Evolutionary conservation across 1,284 basidiomycete species (phyloP), one percentile per base, ranked within the genome.

Genomic region (Irpex rosettiformis): DNA sequence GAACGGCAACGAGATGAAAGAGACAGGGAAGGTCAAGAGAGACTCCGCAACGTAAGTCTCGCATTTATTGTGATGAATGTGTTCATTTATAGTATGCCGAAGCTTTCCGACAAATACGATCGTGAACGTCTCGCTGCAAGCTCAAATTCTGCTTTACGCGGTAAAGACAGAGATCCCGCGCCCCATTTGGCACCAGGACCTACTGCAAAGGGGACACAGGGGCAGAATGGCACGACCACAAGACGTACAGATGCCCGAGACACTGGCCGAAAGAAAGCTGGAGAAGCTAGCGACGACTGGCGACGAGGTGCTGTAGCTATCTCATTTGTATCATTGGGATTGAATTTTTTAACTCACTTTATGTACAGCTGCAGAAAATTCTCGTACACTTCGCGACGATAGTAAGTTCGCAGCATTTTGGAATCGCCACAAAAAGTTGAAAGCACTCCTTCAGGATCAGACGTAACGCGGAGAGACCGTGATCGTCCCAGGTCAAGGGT

Each of bases 41-140:
- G 85, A 51, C 75, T 92, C 47, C 81, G 89, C 63, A 88, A 84
- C 75, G 89, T 86, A 65, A 11, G 43, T 45, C 21, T 8, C 70
- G 88, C 75, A 7, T 22, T 16, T 25, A 45, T 58, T 25, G 28
- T 56, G 37, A 33, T 55, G 28, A 18, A 48, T 55, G 57, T 56
- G 29, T 52, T 53, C 49, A 16, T 24, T 67, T 24, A 69, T 54
- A 25, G n/a, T 43, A 37, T 30, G 16, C 56, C 58, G 3, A 61
- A 93, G 89, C 78, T 92, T 22, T 92, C 91, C 22, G 90, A 92
- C 72, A 91, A 90, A 71, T 92, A 88, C 68, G 89, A 93, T 74
- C 86, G 91, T 47, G 91, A 93, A 67, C 85, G 89, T 40, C 79
- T 89, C 49, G 82, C 81, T 45, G 73, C 83, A 58, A 71, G 82